Evolutionary conservation across 2,329 filamentous ascomycete genomes (phyloP).

Genomic region (Phialocephala sp.): DNA sequence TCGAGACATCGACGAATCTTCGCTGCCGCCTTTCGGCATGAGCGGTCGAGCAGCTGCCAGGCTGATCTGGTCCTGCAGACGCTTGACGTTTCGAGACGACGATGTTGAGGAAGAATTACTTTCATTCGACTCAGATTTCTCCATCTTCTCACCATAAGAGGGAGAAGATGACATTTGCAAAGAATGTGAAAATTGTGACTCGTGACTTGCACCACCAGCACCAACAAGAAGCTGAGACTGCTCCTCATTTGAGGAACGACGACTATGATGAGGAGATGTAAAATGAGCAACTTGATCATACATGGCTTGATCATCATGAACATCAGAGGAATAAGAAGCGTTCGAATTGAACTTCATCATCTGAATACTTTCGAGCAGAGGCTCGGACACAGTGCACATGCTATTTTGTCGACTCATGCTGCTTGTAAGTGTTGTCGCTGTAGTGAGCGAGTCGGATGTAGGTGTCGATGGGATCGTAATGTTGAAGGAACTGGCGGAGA

Average conservation of each 20-base stretch:
- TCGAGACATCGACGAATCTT: constrained; percentile 38
- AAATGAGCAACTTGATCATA: constrained; percentile 38
- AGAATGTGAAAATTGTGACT: constrained; percentile 41
- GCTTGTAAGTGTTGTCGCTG: constrained; percentile 40
- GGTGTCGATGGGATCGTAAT: constrained; percentile 41
- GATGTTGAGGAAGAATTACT: constrained; percentile 42
- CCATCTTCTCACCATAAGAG: constrained; percentile 41
- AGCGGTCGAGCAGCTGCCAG: constrained; percentile 39
- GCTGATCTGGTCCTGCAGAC: constrained; percentile 40
- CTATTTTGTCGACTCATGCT: constrained; percentile 44
- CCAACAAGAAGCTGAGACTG: constrained; percentile 42
- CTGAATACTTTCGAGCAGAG: constrained; percentile 40
- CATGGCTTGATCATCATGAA: constrained; percentile 37
- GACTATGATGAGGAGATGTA: constrained; percentile 37
- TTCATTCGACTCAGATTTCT: constrained; percentile 43
- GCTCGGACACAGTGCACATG: constrained; percentile 38
- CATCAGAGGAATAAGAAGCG: constrained; percentile 39
- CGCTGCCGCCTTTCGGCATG: constrained; percentile 41
- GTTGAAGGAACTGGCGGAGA: constrained; percentile 33
- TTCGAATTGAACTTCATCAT: constrained; percentile 44
- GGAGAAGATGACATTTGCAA: constrained; percentile 37
- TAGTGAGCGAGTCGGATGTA: constrained; percentile 40
- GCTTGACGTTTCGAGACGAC: constrained; percentile 42
- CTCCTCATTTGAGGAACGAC: constrained; percentile 42
- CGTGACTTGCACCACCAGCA: constrained; percentile 42